Percentiles rank a stretch among this genome's conserved stretches.
phyloP scores from a whole-genome alignment of 2,329 filamentous ascomycete genomes.

The Zalaria obscura region DNA sequence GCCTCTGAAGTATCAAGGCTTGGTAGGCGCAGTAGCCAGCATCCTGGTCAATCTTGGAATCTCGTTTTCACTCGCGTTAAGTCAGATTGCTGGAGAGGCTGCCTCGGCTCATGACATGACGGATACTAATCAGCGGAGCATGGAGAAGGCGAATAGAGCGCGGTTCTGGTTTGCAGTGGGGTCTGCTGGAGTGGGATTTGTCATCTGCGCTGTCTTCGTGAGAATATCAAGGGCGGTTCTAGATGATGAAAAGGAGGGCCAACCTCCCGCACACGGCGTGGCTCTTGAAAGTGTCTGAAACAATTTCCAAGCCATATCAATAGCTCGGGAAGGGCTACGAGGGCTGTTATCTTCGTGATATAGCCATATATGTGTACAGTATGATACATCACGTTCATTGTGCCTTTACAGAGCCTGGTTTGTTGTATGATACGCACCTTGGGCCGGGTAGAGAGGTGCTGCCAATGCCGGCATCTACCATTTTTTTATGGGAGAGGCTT shows the following conservation, averaged over 20 bases:
- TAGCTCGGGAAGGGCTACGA: too few relatives aligned
- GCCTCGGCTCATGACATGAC: background rate
- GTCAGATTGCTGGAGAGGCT: slow-evolving; percentile 12
- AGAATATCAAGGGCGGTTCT: background rate
- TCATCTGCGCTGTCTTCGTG: background rate
- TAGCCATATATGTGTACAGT: too few relatives aligned
- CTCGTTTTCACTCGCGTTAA: slow-evolving; percentile 19
- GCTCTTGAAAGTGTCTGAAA: too few relatives aligned
- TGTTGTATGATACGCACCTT: too few relatives aligned
- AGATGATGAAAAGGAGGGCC: background rate
- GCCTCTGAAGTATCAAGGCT: slow-evolving; percentile 18
- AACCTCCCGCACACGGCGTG: too few relatives aligned
- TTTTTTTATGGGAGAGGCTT: too few relatives aligned
- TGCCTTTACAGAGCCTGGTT: too few relatives aligned
- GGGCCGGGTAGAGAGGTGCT: too few relatives aligned
- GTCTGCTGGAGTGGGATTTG: background rate
- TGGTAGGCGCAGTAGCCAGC: slow-evolving; percentile 20
- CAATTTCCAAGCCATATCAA: too few relatives aligned
- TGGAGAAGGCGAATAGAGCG: background rate
- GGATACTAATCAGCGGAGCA: background rate
- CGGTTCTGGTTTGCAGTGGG: background rate
- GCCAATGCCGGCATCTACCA: too few relatives aligned
- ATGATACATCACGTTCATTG: too few relatives aligned
- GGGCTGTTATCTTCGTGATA: too few relatives aligned
- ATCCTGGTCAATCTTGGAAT: slow-evolving; percentile 22